phyloP scores from a whole-genome alignment of 306 rosid genomes.

The Gleditsia sinensis region DNA sequence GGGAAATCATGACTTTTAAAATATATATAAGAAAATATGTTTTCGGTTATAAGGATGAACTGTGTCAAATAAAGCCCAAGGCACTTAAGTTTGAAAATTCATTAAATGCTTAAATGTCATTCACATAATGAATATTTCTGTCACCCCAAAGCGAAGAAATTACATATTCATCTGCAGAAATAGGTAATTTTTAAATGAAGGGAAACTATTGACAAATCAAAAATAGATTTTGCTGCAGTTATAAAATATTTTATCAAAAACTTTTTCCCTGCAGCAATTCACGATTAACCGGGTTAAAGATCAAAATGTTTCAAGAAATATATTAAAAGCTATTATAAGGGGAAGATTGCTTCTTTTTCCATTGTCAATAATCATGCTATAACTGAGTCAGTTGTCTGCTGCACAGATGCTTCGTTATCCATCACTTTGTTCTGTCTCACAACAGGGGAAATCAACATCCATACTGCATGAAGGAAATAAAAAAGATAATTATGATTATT shows the following conservation, averaged over 20 bases:
- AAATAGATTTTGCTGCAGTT: too few relatives aligned
- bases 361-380: constrained; percentile 43
- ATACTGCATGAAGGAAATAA: constrained; percentile 51
- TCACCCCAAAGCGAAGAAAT: too few relatives aligned
- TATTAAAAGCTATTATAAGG: not conserved
- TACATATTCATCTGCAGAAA: too few relatives aligned
- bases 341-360: constrained; percentile 7
- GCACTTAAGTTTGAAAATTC: too few relatives aligned
- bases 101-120: too few relatives aligned
- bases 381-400: constrained; percentile 41
- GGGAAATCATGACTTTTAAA: too few relatives aligned
- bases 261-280: constrained; percentile 6
- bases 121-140: too few relatives aligned
- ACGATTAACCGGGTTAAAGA: constrained; percentile 2
- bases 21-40: too few relatives aligned
- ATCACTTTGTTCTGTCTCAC: constrained; percentile 51
- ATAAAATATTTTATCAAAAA: constrained; percentile 13
- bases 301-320: not conserved
- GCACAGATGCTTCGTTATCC: constrained; percentile 46
- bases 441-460: constrained; percentile 77
- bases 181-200: too few relatives aligned
- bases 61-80: too few relatives aligned
- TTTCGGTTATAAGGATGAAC: too few relatives aligned
- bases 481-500: not conserved
- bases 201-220: too few relatives aligned